Base-by-base conservation (phyloP, 441 rosid species). In the Erysimum pusillum region DNA sequence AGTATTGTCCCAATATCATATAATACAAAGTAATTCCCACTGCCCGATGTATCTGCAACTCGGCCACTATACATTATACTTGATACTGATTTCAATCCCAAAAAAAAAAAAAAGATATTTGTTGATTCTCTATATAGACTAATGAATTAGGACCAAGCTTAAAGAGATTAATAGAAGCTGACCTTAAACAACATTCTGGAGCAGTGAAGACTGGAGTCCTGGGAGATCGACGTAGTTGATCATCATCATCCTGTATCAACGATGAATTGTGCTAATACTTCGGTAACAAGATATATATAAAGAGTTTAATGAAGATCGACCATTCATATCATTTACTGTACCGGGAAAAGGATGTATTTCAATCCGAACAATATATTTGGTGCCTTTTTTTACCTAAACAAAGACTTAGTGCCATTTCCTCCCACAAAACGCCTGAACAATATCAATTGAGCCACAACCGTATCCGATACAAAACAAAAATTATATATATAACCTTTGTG, bases 171-270 rank as follows among this genome's bases (percentile, higher is more conserved):
- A 51, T n/a, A 69, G 60, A 63, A 52, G 42, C 79, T 76, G 60
- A 95, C 98, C 98, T 75, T 75, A 91, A 78, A 83, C 98, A 93
- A 75, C 99, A 96, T 84, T 96, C 99, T 2, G 99, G 99, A 49
- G 99, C 99, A 73, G 99, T 96, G 85, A 91, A 96, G 78, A 96
- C 99, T 60, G 99, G 99, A 63, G 99, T 96, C 54, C 99, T 98
- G 11, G 99, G 99, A 73, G 99, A 96, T 13, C 99, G 86, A 25
- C 97, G 93, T 64, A 96, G 98, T 79, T 89, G 94, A 84, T 96
- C 99, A 80, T 90, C 87, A 73, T 89, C 95, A 84, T 90, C 95
- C 99, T 93, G 84, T 11, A 6, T 0, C 39, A 45, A 64, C 42
- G n/a, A n/a, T n/a, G n/a, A n/a, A n/a, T n/a, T n/a, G n/a, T n/a